phyloP scores from a whole-genome alignment of 345 rosid genomes.

The Moricandia moricandioides region DNA sequence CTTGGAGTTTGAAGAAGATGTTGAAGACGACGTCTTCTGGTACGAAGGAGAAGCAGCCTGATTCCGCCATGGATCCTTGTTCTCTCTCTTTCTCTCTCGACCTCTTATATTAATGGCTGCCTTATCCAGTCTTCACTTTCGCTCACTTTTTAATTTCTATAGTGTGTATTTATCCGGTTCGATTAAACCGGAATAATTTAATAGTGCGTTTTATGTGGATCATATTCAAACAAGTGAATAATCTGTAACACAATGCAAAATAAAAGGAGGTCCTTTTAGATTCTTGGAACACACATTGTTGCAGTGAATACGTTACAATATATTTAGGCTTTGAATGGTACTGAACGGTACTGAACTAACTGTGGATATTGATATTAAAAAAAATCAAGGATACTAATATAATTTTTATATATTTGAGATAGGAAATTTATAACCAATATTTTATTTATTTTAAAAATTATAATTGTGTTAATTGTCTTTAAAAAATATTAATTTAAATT shows the following conservation, averaged over 20 bases:
- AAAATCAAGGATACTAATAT: no score
- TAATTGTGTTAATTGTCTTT: no score
- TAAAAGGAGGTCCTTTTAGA: background rate
- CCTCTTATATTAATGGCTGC: background rate
- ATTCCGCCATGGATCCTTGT: slow-evolving; percentile 41
- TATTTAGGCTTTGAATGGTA: background rate
- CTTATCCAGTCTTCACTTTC: slow-evolving; percentile 28
- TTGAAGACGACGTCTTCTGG: slow-evolving; percentile 78
- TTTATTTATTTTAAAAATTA: no score
- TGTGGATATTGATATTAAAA: no score
- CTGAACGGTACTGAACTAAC: no score
- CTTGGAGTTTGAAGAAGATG: slow-evolving; percentile 84
- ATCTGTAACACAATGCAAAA: background rate
- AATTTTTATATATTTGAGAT: no score
- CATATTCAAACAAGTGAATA: background rate
- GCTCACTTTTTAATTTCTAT: background rate
- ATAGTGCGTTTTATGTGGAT: background rate
- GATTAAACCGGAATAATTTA: background rate
- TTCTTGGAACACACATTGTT: background rate
- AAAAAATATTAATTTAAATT: no score
- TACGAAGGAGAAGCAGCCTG: slow-evolving; percentile 52
- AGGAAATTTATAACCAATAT: no score
- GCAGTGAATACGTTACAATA: background rate
- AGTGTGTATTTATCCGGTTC: background rate
- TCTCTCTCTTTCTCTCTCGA: slow-evolving; percentile 5